Conservation (phyloP, 164 flowering plant genomes). For the Cinnamomum chago region DNA sequence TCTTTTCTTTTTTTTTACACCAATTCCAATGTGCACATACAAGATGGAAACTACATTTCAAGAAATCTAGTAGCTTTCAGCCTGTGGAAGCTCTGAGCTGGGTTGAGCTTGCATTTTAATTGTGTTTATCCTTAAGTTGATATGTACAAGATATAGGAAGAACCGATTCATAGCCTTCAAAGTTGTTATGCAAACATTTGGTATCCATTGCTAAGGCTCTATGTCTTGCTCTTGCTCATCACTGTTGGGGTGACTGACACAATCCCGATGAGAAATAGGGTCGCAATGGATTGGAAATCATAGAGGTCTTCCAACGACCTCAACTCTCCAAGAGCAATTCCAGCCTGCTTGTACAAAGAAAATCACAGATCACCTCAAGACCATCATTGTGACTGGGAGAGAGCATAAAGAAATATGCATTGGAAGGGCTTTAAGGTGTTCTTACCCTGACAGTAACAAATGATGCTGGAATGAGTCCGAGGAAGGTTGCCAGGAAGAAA, state of each 20-base stretch:
- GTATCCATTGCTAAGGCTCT: background rate
- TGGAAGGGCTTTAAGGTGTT: background rate
- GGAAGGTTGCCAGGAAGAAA: constrained; percentile 73
- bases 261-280: constrained; percentile 76
- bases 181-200: background rate
- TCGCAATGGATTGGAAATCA: constrained; percentile 77
- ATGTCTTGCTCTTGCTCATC: constrained; percentile 49
- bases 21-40: no score
- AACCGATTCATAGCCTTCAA: background rate
- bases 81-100: background rate
- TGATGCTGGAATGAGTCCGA: constrained; percentile 97
- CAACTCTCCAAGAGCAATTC: constrained; percentile 84
- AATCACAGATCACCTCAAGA: background rate
- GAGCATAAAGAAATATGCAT: background rate
- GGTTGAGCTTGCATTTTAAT: background rate
- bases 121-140: background rate
- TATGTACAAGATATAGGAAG: background rate
- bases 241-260: constrained; percentile 77
- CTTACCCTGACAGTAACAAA: constrained; percentile 89
- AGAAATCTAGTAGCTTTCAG: background rate
- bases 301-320: constrained; percentile 79
- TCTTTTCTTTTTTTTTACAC: no score
- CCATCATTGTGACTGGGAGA: background rate
- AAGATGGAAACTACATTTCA: background rate
- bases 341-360: constrained; percentile 55